Evolutionary conservation across 805 yeast genomes (phyloP), one percentile per base, ranked within the genome.

Genomic region (Hanseniaspora thailandica): DNA sequence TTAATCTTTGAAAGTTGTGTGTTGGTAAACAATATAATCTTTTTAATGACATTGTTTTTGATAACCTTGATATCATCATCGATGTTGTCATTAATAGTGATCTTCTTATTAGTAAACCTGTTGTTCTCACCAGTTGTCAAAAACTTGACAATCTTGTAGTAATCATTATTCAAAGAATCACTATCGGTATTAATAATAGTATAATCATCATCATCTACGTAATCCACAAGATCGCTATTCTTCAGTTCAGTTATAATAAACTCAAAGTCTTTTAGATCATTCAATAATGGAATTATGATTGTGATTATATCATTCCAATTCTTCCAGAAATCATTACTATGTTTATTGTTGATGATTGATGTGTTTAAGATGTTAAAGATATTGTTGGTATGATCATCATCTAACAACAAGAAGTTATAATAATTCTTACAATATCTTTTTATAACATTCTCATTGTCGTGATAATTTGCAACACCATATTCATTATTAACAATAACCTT

Each of bases 261-360:
- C 15, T 41, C 45, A 19, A 50, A 50, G 19, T 35, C 35, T 8
- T 33, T 31, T 7, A 50, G 19, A 26, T 43, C 36, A 35, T 50
- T 43, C 7, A 50, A 5, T 20, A 50, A 26, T 1, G 54, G 54
- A 23, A 50, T 23, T 4, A 50, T 26, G 2, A 34, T 19, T 8
- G 45, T 39, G 19, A 43, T 34, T 26, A 39, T 25, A 26, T 34
- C 43, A 36, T 43, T 50, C 54, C 54, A 50, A 34, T 35, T 41
- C 20, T 50, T 50, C 54, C 54, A 50, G 20, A 50, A 50, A n/a
- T 50, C 46, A 43, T 50, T 50, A 33, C 54, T 50, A 5, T 33
- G 31, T 43, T 41, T 50, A n/a, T 38, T 50, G 19, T 50, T 50
- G 13, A 40, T 26, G 5, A 31, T 50, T 1, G 45, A 30, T 2